A percentile compares a stretch with the other conserved stretches of the same genome.
These are phyloP conservation scores for Xylaria digitata DNA, from an alignment of 2,329 filamentous ascomycete genomes.

Conservation along the genomic window DNA sequence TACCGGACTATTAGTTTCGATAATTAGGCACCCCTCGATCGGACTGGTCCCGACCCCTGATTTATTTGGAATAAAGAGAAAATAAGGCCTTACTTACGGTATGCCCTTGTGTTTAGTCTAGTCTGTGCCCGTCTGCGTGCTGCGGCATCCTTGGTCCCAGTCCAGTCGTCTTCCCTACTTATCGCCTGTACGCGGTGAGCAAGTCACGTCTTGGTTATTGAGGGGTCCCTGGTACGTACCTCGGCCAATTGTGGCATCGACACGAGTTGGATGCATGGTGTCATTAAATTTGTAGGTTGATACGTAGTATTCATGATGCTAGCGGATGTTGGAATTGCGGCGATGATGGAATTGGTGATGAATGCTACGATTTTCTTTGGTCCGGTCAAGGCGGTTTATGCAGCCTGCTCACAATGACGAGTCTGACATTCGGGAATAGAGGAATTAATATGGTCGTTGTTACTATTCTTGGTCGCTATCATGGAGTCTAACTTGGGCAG, in stretches of 20 bases:
- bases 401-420: conserved; percentile 41
- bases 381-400: conserved; percentile 32
- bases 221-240: conserved; percentile 43
- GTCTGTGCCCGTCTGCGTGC: conserved; percentile 57
- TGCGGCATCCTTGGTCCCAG: conserved; percentile 56
- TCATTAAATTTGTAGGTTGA: conserved; percentile 36
- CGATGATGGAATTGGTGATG: conserved; percentile 20
- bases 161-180: conserved; percentile 58
- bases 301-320: conserved; percentile 43
- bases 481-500: conserved; percentile 12
- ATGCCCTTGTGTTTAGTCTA: conserved; percentile 59
- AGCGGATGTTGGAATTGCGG: conserved; percentile 22
- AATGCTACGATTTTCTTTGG: neutral
- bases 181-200: conserved; percentile 52
- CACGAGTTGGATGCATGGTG: conserved; percentile 47
- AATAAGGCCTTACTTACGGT: conserved; percentile 51
- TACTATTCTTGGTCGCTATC: no score
- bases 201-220: conserved; percentile 39
- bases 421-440: conserved; percentile 23
- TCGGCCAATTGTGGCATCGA: conserved; percentile 54
- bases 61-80: conserved; percentile 28
- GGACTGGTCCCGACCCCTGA: conserved; percentile 9
- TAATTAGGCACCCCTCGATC: conserved; percentile 27
- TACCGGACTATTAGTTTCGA: conserved; percentile 43
- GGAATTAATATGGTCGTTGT: no score